These are phyloP conservation scores for Akanthomyces lecanii DNA, from an alignment of 2,329 filamentous ascomycete genomes.

Conservation along the genomic window DNA sequence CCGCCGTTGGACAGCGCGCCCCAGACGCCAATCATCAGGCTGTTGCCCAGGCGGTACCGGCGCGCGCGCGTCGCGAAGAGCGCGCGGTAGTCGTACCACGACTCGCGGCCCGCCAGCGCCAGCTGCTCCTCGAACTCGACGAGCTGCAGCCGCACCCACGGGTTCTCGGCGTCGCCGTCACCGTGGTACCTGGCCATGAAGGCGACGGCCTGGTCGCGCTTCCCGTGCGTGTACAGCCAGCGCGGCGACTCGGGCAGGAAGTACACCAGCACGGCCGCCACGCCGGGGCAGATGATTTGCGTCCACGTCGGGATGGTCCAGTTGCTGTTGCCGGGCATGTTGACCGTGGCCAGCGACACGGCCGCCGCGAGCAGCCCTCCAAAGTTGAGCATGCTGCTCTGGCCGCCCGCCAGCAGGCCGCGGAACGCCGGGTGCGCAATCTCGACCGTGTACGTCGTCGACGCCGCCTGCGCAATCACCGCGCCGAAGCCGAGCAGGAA, in stretches of 20 bases:
- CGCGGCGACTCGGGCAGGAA: conserved; percentile 40
- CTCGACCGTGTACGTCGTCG: conserved; percentile 45
- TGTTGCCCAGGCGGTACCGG: conserved; percentile 38
- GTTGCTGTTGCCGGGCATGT: conserved; percentile 33
- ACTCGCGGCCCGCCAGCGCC: conserved; percentile 41
- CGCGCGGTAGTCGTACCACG: conserved; percentile 47
- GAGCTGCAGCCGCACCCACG: conserved; percentile 44
- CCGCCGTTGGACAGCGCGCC: conserved; percentile 29
- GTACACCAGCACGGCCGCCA: conserved; percentile 33
- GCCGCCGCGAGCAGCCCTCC: conserved; percentile 50
- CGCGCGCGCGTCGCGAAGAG: conserved; percentile 39
- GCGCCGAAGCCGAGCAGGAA: conserved; percentile 52
- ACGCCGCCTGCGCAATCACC: conserved; percentile 41
- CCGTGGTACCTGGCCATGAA: conserved; percentile 42
- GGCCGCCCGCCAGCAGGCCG: conserved; percentile 26
- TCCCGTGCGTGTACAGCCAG: conserved; percentile 38
- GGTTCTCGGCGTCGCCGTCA: conserved; percentile 39
- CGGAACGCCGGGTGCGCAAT: conserved; percentile 44
- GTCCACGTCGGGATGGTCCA: conserved; percentile 43
- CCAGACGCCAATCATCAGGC: conserved; percentile 31
- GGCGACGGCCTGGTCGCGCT: conserved; percentile 31
- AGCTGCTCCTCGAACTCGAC: conserved; percentile 41
- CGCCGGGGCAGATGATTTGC: conserved; percentile 39
- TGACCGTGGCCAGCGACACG: conserved; percentile 41
- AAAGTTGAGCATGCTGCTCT: conserved; percentile 42